Evolutionary conservation across 352 stramenopile species (phyloP).

Genomic region (Pythium phragmiticola): DNA sequence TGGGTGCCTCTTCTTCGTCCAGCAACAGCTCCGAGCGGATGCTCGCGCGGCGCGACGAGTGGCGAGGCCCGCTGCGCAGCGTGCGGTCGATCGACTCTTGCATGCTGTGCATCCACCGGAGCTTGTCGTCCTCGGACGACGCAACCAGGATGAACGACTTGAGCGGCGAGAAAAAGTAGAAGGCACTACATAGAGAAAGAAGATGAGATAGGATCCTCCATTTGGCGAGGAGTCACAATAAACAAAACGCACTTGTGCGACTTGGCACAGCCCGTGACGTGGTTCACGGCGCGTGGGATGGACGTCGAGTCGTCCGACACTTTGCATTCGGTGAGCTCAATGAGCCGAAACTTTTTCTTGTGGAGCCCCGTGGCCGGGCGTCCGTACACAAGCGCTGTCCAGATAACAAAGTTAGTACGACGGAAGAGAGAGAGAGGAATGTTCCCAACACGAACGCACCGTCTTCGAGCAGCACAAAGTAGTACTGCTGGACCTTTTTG

Average conservation of each 20-base stretch:
- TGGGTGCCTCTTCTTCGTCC: slow-evolving; percentile 64
- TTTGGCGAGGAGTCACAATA: neutral
- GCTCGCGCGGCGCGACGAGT: slow-evolving; percentile 43
- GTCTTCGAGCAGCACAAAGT: slow-evolving; percentile 82
- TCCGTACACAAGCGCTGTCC: slow-evolving; percentile 68
- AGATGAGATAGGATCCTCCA: slow-evolving; percentile 4
- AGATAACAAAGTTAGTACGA: neutral
- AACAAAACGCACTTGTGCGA: slow-evolving; percentile 54
- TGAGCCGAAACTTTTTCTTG: slow-evolving; percentile 83
- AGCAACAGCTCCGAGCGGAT: slow-evolving; percentile 58
- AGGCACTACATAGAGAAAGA: slow-evolving; percentile 43
- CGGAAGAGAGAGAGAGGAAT: neutral
- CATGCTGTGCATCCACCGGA: slow-evolving; percentile 58
- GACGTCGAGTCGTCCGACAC: slow-evolving; percentile 66
- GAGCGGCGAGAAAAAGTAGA: slow-evolving; percentile 83
- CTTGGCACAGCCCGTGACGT: slow-evolving; percentile 36
- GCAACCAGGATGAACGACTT: slow-evolving; percentile 87
- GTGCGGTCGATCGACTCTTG: slow-evolving; percentile 65
- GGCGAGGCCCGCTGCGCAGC: slow-evolving; percentile 39
- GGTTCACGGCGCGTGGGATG: slow-evolving; percentile 71
- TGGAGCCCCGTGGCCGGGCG: slow-evolving; percentile 50
- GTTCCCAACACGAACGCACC: slow-evolving; percentile 36
- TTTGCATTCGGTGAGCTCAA: slow-evolving; percentile 79
- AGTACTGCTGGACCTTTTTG: slow-evolving; percentile 81
- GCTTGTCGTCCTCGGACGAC: slow-evolving; percentile 62